These are phyloP conservation scores for Theobroma cacao DNA, from an alignment of 345 rosid species.

Conservation along the genomic window DNA sequence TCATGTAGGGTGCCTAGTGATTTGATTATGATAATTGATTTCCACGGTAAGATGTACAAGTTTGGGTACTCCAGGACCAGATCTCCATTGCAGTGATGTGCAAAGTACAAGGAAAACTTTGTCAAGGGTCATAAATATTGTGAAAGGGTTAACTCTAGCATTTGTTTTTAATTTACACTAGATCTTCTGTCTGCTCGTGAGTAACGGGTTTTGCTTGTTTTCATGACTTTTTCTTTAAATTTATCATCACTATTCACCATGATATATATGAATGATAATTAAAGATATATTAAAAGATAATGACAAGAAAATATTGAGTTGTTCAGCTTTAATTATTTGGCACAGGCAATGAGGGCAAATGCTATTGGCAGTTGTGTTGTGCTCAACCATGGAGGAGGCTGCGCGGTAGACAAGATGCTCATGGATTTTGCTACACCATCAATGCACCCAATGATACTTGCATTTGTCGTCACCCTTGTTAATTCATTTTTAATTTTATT, in stretches of 20 bases:
- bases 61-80: neutral
- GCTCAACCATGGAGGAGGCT: neutral
- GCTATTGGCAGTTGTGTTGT: neutral
- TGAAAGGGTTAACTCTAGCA: too few relatives aligned
- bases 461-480: neutral
- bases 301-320: too few relatives aligned
- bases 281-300: too few relatives aligned
- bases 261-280: too few relatives aligned
- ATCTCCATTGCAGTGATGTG: neutral
- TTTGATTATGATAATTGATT: neutral
- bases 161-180: too few relatives aligned
- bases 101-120: neutral
- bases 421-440: slow-evolving; percentile 5
- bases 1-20: neutral
- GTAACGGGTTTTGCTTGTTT: too few relatives aligned
- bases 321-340: too few relatives aligned
- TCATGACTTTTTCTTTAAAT: too few relatives aligned
- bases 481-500: neutral
- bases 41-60: neutral
- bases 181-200: too few relatives aligned
- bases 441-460: neutral
- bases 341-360: neutral
- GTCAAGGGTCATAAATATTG: neutral
- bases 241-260: too few relatives aligned
- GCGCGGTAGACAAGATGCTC: neutral